Conservation (phyloP, 805 yeast species). For the Candida silvicultrix region DNA sequence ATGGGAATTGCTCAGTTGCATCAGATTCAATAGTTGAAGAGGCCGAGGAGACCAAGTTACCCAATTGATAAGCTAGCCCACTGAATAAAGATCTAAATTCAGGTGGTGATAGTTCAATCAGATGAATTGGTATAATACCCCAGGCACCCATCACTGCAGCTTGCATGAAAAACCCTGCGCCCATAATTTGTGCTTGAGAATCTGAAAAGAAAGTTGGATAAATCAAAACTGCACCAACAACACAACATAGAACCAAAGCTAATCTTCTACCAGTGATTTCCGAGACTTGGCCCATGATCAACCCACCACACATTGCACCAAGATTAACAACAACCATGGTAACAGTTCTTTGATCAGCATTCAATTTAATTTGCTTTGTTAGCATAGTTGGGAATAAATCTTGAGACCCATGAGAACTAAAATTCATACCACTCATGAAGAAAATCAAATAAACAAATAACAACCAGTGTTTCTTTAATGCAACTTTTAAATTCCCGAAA, state of each 20-base stretch:
- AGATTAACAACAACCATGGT: conserved; percentile 57
- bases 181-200: conserved; percentile 36
- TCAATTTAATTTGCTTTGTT: conserved; percentile 41
- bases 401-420: conserved; percentile 70
- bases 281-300: conserved; percentile 49
- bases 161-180: conserved; percentile 61
- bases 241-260: conserved; percentile 42
- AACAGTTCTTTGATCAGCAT: conserved; percentile 44
- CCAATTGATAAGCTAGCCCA: conserved; percentile 64
- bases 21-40: conserved; percentile 62
- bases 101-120: conserved; percentile 61
- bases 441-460: conserved; percentile 49
- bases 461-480: conserved; percentile 52
- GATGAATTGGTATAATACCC: conserved; percentile 65
- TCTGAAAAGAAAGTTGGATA: conserved; percentile 49
- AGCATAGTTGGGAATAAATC: conserved; percentile 66
- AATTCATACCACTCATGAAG: conserved; percentile 64
- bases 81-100: conserved; percentile 55
- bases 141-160: conserved; percentile 67
- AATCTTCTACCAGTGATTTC: conserved; percentile 57
- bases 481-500: conserved; percentile 25
- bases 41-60: conserved; percentile 68
- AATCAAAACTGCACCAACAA: conserved; percentile 51
- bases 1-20: conserved; percentile 17
- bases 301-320: conserved; percentile 66